Conservation (phyloP, 2,329 filamentous ascomycete genomes). For the Ceratocystis huliohia region DNA sequence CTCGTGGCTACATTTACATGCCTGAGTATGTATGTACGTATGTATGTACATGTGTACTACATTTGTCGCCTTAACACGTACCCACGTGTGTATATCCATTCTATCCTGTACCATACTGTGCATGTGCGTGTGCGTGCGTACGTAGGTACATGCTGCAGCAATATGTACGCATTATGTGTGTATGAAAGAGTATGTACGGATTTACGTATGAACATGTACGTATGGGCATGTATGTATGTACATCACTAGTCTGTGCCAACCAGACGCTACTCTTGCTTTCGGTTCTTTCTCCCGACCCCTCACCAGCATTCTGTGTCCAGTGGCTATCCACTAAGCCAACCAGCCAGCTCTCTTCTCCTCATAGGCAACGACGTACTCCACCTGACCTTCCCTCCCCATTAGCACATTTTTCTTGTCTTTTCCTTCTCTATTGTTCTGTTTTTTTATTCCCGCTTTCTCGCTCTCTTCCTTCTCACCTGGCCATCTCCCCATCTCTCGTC, state of each 20-base stretch:
- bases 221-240: neutral
- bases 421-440: neutral
- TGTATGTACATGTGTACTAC: conserved; percentile 5
- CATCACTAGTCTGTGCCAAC: neutral
- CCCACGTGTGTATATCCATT: neutral
- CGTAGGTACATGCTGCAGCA: neutral
- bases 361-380: neutral
- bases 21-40: neutral
- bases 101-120: neutral
- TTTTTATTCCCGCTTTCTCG: neutral
- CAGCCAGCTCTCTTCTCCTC: neutral
- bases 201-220: neutral
- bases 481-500: neutral
- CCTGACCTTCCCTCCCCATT: neutral
- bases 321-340: no score
- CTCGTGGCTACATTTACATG: neutral
- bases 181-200: neutral
- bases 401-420: neutral
- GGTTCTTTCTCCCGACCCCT: no score
- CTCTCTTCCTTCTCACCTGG: neutral
- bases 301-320: no score
- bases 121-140: neutral
- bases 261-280: no score
- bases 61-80: neutral
- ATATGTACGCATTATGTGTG: no score